Evolutionary conservation across 1,139 yeast species (phyloP), one percentile per base, ranked within the genome.

Genomic region (Candida dubliniensis): DNA sequence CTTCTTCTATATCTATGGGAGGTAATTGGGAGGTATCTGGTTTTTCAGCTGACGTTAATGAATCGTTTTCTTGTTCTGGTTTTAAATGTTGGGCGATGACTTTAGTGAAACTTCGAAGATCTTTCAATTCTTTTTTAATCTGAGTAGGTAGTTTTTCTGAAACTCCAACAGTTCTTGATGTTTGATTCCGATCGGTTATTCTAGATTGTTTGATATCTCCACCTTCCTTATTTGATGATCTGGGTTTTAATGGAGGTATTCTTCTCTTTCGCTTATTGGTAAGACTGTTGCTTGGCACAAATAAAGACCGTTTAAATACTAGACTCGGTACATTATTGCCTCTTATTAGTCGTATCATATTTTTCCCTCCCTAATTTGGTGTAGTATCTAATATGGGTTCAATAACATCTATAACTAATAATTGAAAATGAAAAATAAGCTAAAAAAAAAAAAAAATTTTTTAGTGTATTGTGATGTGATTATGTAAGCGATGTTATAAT

Each of bases 271-370:
- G 23, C 24, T 27, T 15, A 26, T 18, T 34, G 15, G 34, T 34
- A 9, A 40, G 11, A 34, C 42, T 40, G 26, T 31, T 40, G 23
- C 42, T 40, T 2, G 42, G 42, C 10, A 40, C 38, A 34, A 40
- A 40, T 13, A 40, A 30, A 25, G 3, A 34, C 6, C 42, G 38
- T 10, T 11, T 33, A 6, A 23, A 2, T n/a, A 33, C 14, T 38
- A 32, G 14, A 4, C 12, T 27, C 8, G 15, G 23, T 13, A 34
- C 15, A n/a, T 33, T 33, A 10, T 15, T 31, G 6, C 30, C 4
- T n/a, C 13, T 30, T 30, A 30, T 12, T 30, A 30, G 32, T n/a
- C 32, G 32, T n/a, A n/a, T 30, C 32, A 30, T 30, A 12, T n/a
- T n/a, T 25, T 7, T 8, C 10, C n/a, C 30, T 7, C 3, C n/a